phyloP scores from a whole-genome alignment of 768 basidiomycete genomes.

The Lyophyllum semitale region DNA sequence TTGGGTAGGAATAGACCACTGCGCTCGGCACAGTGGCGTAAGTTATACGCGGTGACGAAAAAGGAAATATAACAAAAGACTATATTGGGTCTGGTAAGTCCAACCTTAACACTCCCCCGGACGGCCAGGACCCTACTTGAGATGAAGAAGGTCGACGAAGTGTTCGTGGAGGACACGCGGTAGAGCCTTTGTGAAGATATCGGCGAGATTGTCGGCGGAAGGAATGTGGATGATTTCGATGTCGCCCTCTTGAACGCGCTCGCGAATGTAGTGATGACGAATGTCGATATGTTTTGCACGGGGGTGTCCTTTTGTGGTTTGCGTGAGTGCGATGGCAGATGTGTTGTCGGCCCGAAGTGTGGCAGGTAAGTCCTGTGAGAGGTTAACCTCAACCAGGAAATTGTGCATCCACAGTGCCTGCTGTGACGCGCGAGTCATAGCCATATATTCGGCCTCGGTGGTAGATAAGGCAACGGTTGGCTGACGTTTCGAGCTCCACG shows the following conservation, averaged over 20 bases:
- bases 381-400: conserved; percentile 19
- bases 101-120: conserved; percentile 13
- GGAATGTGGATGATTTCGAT: conserved; percentile 11
- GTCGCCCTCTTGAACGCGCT: conserved; percentile 17
- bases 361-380: conserved; percentile 1
- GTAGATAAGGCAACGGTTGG: conserved; percentile 34
- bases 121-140: neutral
- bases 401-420: conserved; percentile 26
- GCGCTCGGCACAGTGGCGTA: neutral
- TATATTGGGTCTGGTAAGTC: neutral
- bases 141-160: neutral
- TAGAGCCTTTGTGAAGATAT: conserved; percentile 34
- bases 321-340: conserved; percentile 25
- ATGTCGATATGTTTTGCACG: conserved; percentile 33
- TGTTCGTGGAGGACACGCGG: neutral
- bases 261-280: conserved; percentile 26
- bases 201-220: conserved; percentile 26
- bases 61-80: neutral
- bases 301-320: conserved; percentile 26
- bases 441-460: conserved; percentile 39
- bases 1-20: neutral
- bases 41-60: too few relatives aligned
- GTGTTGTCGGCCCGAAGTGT: conserved; percentile 26
- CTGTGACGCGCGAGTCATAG: conserved; percentile 21
- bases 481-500: conserved; percentile 35